Base-by-base conservation (phyloP, 2,329 filamentous ascomycete species). In the Tolypocladium amazonense region DNA sequence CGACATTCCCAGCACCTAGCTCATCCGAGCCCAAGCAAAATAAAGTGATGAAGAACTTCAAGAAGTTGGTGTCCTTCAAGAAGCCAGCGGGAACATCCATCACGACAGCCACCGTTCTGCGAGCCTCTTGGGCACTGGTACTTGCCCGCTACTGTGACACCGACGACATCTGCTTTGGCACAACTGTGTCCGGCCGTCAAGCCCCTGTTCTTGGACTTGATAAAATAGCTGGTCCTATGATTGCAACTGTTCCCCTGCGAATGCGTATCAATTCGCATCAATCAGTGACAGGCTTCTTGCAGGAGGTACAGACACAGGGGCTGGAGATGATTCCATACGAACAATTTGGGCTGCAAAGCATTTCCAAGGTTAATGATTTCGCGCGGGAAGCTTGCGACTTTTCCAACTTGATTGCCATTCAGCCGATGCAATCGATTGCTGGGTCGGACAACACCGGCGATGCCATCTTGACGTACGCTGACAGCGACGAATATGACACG, bases 41-140 rank as follows among this genome's bases (percentile, higher is more conserved):
- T 2, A 45, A 45, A 12, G n/a, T 25, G n/a, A 45, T 45, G 43
- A 45, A 45, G 43, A 45, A 45, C 43, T 25, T 45, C n/a, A 45
- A 23, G 25, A 52, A 57, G 25, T 35, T 54, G n/a, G n/a, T 45
- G n/a, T n/a, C 8, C 3, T 45, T 45, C n/a, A 25, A 45, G 23
- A 45, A 45, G 23, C 43, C n/a, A 25, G n/a, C 43, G 5, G 43
- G 39, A 39, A 25, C 56, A 56, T 56, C 59, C n/a, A 57, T 60
- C 27, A 65, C 61, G 12, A 57, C 52, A 1, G 58, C 65, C 14
- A 61, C 62, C 4, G 15, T 67, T 2, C 57, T 69, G 11, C 64
- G 65, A 11, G 67, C 67, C 1, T 68, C 69, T 1, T 71, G 68
- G 69, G 67, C 66, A 1, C 23, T 71, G 6, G 45, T 65, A 18